Percentiles rank a stretch among this genome's conserved stretches.
Evolutionary conservation across 1,139 yeast species (phyloP).

Genomic region (Blastobotrys buckinghamii): DNA sequence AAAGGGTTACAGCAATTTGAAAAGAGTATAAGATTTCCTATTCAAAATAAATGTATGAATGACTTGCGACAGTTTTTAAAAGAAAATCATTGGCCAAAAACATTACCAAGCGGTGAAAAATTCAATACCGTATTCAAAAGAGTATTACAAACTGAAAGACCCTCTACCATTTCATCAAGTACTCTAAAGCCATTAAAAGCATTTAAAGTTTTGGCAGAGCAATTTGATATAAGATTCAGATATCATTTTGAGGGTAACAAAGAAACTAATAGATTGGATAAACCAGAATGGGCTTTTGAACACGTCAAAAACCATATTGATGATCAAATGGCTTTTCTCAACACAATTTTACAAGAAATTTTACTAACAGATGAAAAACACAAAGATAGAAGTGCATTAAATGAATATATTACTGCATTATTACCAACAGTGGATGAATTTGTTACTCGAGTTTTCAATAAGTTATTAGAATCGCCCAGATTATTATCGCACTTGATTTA

Average conservation of each 20-base stretch:
- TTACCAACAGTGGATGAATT: constrained; percentile 49
- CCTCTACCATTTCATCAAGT: constrained; percentile 24
- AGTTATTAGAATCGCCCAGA: constrained; percentile 38
- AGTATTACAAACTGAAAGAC: constrained; percentile 15
- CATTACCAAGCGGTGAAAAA: constrained; percentile 12
- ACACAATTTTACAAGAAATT: constrained; percentile 34
- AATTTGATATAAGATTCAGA: constrained; percentile 56
- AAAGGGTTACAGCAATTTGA: constrained; percentile 14
- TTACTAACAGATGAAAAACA: constrained; percentile 27
- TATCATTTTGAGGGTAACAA: constrained; percentile 63
- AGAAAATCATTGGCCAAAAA: constrained; percentile 25
- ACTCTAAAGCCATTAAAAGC: constrained; percentile 54
- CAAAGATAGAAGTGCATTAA: constrained; percentile 30
- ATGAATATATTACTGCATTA: constrained; percentile 52
- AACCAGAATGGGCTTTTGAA: constrained; percentile 74
- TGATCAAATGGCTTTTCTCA: constrained; percentile 39
- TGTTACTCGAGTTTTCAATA: constrained; percentile 35
- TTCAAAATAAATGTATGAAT: constrained; percentile 9
- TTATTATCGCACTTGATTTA: constrained; percentile 55
- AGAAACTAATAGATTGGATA: constrained; percentile 63
- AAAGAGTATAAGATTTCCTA: constrained; percentile 9
- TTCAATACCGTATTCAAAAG: constrained; percentile 15
- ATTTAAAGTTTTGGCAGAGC: constrained; percentile 49
- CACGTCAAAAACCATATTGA: constrained; percentile 49
- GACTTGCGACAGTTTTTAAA: constrained; percentile 16